Percentiles rank a stretch among this genome's conserved stretches.
Conservation (phyloP, 2,329 filamentous ascomycete species). For the Beauveria brongniartii region DNA sequence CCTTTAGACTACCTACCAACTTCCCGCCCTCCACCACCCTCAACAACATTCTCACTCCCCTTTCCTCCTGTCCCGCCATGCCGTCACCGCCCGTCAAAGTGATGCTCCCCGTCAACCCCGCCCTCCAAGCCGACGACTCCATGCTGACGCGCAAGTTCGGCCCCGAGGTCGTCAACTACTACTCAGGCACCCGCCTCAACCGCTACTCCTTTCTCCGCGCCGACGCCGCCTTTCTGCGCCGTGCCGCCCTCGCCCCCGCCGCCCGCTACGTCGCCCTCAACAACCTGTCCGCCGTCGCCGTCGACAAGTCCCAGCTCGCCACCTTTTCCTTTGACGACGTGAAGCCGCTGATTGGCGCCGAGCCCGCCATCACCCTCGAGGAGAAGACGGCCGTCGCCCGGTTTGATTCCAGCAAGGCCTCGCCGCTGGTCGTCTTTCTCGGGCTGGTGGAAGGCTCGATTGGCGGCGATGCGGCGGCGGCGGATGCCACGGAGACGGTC, state of each 20-base stretch:
- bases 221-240: conserved; percentile 61
- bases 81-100: conserved; percentile 15
- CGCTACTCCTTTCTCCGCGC: conserved; percentile 69
- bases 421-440: conserved; percentile 72
- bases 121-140: conserved; percentile 41
- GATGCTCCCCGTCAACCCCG: conserved; percentile 39
- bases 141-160: conserved; percentile 74
- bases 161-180: conserved; percentile 76
- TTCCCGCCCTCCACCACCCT: not conserved
- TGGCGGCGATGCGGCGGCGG: conserved; percentile 34
- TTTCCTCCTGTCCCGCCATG: not conserved
- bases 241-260: conserved; percentile 56
- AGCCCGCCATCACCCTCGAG: conserved; percentile 57
- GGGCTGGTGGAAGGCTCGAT: conserved; percentile 62
- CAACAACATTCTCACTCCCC: not conserved
- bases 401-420: conserved; percentile 63
- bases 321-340: conserved; percentile 65
- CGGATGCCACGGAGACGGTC: conserved; percentile 18
- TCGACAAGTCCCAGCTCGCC: conserved; percentile 48
- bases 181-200: conserved; percentile 69
- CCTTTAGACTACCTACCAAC: too few species aligned
- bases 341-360: conserved; percentile 57
- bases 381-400: conserved; percentile 66
- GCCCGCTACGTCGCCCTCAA: conserved; percentile 73
- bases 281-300: conserved; percentile 65